Percentiles rank a stretch among this genome's conserved stretches.
Conservation (phyloP, 345 rosid genomes). For the Salix dunnii region DNA sequence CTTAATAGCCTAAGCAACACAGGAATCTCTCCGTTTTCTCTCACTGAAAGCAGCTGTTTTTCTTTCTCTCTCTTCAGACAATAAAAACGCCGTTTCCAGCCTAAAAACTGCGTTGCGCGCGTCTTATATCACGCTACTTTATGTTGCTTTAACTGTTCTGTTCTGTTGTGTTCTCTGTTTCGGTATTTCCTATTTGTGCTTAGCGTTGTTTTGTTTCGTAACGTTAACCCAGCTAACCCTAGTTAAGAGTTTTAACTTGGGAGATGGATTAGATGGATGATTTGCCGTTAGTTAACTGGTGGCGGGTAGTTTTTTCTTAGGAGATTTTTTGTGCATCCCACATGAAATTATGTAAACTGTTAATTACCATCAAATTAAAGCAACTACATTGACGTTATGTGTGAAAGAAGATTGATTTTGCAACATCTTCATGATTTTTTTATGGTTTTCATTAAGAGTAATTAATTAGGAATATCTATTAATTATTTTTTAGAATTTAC, state of each 20-base stretch:
- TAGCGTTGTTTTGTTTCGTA: conserved; percentile 5
- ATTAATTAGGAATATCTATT: too few relatives aligned
- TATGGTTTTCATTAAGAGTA: too few relatives aligned
- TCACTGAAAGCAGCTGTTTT: conserved; percentile 11
- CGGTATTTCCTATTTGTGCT: conserved; percentile 7
- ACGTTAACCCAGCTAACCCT: conserved; percentile 28
- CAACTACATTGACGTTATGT: too few relatives aligned
- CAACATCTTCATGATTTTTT: too few relatives aligned
- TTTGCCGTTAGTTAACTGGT: not conserved
- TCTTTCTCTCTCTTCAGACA: conserved; percentile 4
- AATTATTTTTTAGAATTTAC: too few relatives aligned
- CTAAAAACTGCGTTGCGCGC: conserved; percentile 29
- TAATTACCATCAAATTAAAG: too few relatives aligned
- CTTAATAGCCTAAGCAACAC: not conserved
- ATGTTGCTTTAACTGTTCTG: conserved; percentile 20
- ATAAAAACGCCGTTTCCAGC: conserved; percentile 31
- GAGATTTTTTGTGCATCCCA: not conserved
- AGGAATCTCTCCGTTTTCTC: conserved; percentile 8
- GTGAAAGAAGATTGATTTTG: too few relatives aligned
- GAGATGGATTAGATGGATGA: conserved; percentile 5
- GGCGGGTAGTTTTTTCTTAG: not conserved
- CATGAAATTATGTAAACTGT: not conserved
- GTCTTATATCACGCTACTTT: conserved; percentile 40
- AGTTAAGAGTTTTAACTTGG: conserved; percentile 31
- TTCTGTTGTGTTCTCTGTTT: conserved; percentile 9